Conservation (phyloP, 257 asterid species). For the Mitragyna speciosa region DNA sequence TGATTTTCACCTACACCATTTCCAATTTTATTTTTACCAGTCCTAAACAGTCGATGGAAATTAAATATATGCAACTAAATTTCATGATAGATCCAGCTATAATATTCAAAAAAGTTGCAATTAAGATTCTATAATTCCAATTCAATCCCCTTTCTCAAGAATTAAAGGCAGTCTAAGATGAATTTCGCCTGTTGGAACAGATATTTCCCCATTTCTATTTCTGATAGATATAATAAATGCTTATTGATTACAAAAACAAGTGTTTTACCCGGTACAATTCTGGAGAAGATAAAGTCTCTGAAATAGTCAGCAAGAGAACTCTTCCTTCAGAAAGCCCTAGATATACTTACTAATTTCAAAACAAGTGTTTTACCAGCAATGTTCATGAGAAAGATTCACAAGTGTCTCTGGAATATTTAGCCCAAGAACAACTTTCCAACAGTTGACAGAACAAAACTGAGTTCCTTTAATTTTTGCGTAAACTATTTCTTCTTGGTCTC, state of each 20-base stretch:
- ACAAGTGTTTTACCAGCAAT: not conserved
- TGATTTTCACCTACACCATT: not conserved
- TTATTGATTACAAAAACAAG: no score
- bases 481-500: not conserved
- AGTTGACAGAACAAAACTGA: not conserved
- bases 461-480: not conserved
- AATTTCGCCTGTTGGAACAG: not conserved
- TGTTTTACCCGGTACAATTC: not conserved
- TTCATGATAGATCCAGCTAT: no score
- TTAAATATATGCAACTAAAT: no score
- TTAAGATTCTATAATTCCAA: no score
- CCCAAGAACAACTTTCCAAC: not conserved
- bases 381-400: not conserved
- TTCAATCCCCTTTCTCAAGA: no score
- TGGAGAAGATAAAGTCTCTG: not conserved
- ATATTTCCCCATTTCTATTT: not conserved
- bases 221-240: not conserved
- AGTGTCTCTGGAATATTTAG: not conserved
- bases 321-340: not conserved
- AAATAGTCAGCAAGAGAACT: not conserved
- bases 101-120: no score
- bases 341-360: not conserved
- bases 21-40: not conserved
- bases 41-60: no score
- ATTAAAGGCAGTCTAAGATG: no score